Conservation (phyloP, 805 yeast genomes). For the Ogataea haglerorum region DNA sequence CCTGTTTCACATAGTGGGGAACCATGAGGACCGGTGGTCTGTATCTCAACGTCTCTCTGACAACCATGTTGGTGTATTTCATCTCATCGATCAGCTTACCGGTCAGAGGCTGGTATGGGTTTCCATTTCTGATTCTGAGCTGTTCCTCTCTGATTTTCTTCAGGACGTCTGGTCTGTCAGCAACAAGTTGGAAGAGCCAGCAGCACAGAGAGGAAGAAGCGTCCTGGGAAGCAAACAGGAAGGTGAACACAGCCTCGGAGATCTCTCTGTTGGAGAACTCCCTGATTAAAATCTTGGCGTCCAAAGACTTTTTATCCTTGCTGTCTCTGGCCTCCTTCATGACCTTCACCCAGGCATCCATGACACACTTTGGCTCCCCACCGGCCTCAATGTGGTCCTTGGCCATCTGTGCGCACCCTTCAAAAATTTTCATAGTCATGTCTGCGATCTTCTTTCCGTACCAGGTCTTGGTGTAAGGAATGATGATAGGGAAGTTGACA, state of each 20-base stretch:
- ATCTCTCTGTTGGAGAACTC: constrained; percentile 88
- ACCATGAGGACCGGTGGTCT: constrained; percentile 99
- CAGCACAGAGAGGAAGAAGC: constrained; percentile 96
- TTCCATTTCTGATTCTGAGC: constrained; percentile 72
- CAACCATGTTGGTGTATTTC: constrained; percentile 87
- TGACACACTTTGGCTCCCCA: constrained; percentile 78
- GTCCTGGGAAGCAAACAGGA: constrained; percentile 96
- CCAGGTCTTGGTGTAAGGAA: constrained; percentile 98
- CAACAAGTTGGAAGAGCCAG: constrained; percentile 95
- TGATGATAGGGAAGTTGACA: constrained; percentile 94
- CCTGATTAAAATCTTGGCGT: constrained; percentile 61
- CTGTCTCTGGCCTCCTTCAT: constrained; percentile 69
- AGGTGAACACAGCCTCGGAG: constrained; percentile 94
- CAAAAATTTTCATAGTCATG: constrained; percentile 89
- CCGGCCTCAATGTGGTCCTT: constrained; percentile 75
- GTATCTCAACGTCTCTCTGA: constrained; percentile 86
- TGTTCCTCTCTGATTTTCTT: constrained; percentile 90
- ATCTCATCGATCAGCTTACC: constrained; percentile 78
- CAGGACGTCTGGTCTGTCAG: constrained; percentile 92
- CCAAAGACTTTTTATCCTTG: constrained; percentile 44
- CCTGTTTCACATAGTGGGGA: constrained; percentile 87
- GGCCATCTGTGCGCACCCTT: constrained; percentile 81
- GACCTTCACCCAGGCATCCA: constrained; percentile 91
- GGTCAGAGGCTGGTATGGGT: constrained; percentile 57
- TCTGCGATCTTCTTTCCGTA: constrained; percentile 93